Base-by-base conservation (phyloP, 139 green algal species). In the Tetraselmis striata region DNA sequence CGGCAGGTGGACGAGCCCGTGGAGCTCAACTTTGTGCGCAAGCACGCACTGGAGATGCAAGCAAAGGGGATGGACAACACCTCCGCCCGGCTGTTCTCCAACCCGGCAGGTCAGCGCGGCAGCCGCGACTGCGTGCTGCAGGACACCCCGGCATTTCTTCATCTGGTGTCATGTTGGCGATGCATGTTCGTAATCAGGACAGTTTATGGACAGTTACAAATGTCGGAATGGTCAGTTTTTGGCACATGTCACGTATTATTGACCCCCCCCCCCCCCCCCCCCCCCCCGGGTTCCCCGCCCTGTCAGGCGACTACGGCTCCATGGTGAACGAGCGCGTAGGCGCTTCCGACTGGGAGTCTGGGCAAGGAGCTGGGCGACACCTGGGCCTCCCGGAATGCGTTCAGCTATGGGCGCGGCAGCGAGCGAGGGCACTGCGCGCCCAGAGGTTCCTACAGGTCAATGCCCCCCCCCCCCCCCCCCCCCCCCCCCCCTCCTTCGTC, bases 291-390 rank as follows among this genome's bases (percentile, higher is more conserved):
- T 67, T 67, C 11, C 45, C 11, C 45, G 11, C 18, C 45, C 11
- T 67, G 45, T 77, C 88, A 31, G 93, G 93, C 28, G 96, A 99
- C 87, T 99, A 98, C 81, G 96, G 96, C 31, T 95, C 89, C 74
- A 99, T 99, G 96, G 96, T 99, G 79, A 99, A 99, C 78, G 96
- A 99, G 91, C 89, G 96, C 2, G 94, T 99, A 30, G 96, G 96
- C 0, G 84, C 90, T 2, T 82, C 84, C 77, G 86, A 67, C 18
- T 94, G 94, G 94, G 88, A 95, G 81, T 88, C 89, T n/a, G 59
- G 91, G 94, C 11, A 86, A 91, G 1, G 96, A 99, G 90, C 90
- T 99, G 58, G 96, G 95, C 0, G 92, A 95, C 84, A 99, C 96
- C 0, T 99, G 96, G 96, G 93, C 89, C 22, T 94, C 93, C 0